Base-by-base conservation (phyloP, 108 stramenopile species). In the Cyclotella distinguenda region DNA sequence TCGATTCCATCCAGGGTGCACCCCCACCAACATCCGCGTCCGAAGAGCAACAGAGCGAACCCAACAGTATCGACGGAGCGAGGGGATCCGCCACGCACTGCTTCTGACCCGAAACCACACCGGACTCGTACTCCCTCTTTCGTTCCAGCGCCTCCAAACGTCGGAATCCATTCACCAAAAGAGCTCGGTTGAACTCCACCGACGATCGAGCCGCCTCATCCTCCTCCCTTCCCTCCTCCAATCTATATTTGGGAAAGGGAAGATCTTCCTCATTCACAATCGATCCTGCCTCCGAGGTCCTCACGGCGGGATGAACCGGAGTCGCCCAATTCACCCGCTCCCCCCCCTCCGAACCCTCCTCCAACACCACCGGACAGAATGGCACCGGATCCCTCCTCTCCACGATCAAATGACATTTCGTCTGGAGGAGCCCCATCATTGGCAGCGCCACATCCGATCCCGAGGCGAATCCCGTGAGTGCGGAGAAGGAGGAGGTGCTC, bases 91-190 rank as follows among this genome's bases (percentile, higher is more conserved):
- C 83, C 28, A 72, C 34, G 51, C 64, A 31, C 52, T 34, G 60
- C 46, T 3, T 33, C 42, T 30, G 68, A 43, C 1, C 58, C 35
- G 23, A 72, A 52, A n/a, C n/a, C 34, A 68, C 35, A 46, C 72
- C 77, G 28, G 68, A 68, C 50, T 94, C 86, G 53, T 85, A 94
- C 38, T 87, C 86, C 12, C 82, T 76, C 55, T 90, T 90, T 23
- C 84, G 73, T 71, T 94, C 93, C 48, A 94, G 64, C 3, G 93
- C 93, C 79, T 91, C 93, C 54, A 94, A 70, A 21, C 90, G 70
- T 9, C 90, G 88, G 80, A 94, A 94, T 23, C 93, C 93, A 74
- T 90, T 83, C 50, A 88, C 61, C 36, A 94, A 57, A 39, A 94
- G 55, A 15, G 93, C 79, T 27, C 93, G 82, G 66, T 94, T 94